A percentile compares a stretch with the other conserved stretches of the same genome.
phyloP scores from a whole-genome alignment of 2,329 filamentous ascomycete species.

The Ampelomyces quisqualis region DNA sequence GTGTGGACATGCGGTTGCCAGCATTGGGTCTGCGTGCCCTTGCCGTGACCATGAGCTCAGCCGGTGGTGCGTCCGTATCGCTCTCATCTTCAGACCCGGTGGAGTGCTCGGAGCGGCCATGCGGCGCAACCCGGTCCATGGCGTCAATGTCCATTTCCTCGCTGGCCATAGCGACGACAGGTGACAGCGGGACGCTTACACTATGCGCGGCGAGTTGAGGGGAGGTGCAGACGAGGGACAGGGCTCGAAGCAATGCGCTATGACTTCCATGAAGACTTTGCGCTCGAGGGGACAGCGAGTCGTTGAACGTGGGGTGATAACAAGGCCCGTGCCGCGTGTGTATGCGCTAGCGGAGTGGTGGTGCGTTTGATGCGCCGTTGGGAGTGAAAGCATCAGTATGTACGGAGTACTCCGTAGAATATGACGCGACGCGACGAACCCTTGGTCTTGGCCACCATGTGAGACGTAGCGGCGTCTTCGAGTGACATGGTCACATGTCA shows the following conservation, averaged over 20 bases:
- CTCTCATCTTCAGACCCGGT: slow-evolving; percentile 27
- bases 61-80: slow-evolving; percentile 32
- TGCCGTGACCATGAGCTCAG: slow-evolving; percentile 43
- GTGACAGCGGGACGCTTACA: background rate
- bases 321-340: slow-evolving; percentile 8
- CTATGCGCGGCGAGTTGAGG: slow-evolving; percentile 10
- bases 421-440: slow-evolving; percentile 20
- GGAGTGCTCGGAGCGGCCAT: slow-evolving; percentile 15
- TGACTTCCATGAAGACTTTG: slow-evolving; percentile 15
- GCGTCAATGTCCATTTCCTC: slow-evolving; percentile 14
- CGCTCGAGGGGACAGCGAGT: slow-evolving; percentile 11
- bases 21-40: slow-evolving; percentile 44
- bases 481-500: slow-evolving; percentile 24
- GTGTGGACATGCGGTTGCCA: slow-evolving; percentile 46
- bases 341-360: slow-evolving; percentile 11
- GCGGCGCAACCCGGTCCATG: slow-evolving; percentile 11
- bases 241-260: slow-evolving; percentile 10
- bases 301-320: slow-evolving; percentile 4
- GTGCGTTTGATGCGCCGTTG: slow-evolving; percentile 30
- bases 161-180: slow-evolving; percentile 6
- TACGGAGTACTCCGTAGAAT: too few relatives aligned
- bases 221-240: slow-evolving; percentile 29
- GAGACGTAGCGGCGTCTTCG: slow-evolving; percentile 31
- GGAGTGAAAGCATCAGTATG: too few relatives aligned
- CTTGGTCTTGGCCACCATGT: slow-evolving; percentile 8